Percentiles rank a stretch among this genome's conserved stretches.
Conservation (phyloP, 345 rosid genomes). For the Luvunga scandens region DNA sequence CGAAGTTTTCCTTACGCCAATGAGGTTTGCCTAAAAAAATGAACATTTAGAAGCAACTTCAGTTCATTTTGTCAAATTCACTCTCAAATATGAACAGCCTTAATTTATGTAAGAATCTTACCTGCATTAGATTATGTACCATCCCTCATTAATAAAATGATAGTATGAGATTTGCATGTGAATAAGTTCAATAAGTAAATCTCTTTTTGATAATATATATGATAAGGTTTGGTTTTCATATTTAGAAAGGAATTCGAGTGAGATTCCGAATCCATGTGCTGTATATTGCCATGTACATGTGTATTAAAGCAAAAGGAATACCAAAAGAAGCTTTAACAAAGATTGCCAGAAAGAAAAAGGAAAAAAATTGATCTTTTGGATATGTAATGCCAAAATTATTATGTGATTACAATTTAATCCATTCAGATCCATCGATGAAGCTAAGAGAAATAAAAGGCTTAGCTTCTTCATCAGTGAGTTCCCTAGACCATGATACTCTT, state of each 20-base stretch:
- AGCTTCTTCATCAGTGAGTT: conserved; percentile 83
- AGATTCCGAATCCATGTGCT: neutral
- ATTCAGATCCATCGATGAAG: conserved; percentile 89
- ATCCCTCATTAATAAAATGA: neutral
- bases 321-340: neutral
- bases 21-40: too few species aligned
- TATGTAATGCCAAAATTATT: neutral
- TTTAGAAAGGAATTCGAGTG: too few species aligned
- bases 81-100: neutral
- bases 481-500: conserved; percentile 89
- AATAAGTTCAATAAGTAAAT: neutral
- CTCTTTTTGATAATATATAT: neutral
- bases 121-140: neutral
- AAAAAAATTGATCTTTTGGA: neutral
- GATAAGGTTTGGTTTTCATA: neutral
- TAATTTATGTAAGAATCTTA: neutral
- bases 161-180: neutral
- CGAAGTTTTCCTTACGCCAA: too few species aligned
- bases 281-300: neutral
- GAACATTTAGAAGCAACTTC: neutral
- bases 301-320: neutral
- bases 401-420: conserved; percentile 52
- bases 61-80: neutral
- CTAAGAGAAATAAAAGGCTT: conserved; percentile 77
- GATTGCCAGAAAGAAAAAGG: neutral